phyloP scores from a whole-genome alignment of 2,329 filamentous ascomycete species.

The Dothiorella sarmentorum region DNA sequence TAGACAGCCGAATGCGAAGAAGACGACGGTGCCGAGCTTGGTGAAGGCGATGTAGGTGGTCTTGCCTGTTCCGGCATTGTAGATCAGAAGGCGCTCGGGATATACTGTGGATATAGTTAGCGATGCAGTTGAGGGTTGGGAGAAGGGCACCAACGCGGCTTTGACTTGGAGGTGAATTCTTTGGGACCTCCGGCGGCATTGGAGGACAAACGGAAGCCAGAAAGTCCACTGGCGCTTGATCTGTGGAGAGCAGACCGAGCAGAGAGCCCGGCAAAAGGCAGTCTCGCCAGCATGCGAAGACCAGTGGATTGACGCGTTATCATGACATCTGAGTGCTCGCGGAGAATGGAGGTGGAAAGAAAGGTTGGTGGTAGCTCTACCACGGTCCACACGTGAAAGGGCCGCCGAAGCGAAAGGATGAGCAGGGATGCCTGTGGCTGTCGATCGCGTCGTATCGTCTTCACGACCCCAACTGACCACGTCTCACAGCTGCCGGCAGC shows the following conservation, averaged over 20 bases:
- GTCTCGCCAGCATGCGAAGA: neutral
- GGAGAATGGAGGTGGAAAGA: neutral
- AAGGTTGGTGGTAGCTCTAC: neutral
- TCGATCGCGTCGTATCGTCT: neutral
- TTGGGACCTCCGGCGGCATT: neutral
- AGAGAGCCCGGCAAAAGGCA: neutral
- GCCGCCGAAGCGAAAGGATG: neutral
- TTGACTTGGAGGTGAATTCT: neutral
- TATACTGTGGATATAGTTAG: slow-evolving; percentile 20
- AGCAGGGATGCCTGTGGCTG: neutral
- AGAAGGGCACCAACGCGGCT: neutral
- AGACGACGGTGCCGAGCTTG: slow-evolving; percentile 35
- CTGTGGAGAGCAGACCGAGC: neutral
- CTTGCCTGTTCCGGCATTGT: slow-evolving; percentile 36
- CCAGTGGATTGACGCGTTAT: neutral
- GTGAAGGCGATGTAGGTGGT: slow-evolving; percentile 35
- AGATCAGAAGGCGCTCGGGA: slow-evolving; percentile 32
- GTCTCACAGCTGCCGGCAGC: neutral
- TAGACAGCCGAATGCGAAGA: slow-evolving; percentile 32
- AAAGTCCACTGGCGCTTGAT: neutral
- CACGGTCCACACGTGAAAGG: slow-evolving; percentile 9
- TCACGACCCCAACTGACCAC: neutral
- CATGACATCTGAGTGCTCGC: neutral
- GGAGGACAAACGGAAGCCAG: neutral
- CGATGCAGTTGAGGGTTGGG: neutral